phyloP scores from a whole-genome alignment of 169 alveolate genomes.

The Plasmodium knowlesi region DNA sequence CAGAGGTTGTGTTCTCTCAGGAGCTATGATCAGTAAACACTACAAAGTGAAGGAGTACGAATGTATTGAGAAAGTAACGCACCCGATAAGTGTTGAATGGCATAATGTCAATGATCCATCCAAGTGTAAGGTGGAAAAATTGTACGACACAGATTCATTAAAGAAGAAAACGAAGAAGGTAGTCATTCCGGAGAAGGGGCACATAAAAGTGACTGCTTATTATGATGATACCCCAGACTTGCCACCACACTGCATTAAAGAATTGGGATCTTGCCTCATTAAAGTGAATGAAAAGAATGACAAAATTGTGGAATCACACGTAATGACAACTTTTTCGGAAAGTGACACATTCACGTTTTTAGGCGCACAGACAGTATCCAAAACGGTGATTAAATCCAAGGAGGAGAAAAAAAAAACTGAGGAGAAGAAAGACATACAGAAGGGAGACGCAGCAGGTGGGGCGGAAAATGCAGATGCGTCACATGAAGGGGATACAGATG shows the following conservation, averaged over 20 bases:
- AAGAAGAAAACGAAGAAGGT: constrained; percentile 43
- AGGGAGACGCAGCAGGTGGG: not conserved
- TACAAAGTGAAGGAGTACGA: constrained; percentile 82
- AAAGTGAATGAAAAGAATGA: constrained; percentile 76
- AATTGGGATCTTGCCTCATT: constrained; percentile 80
- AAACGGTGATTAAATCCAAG: constrained; percentile 41
- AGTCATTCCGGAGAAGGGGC: constrained; percentile 67
- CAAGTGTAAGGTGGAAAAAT: constrained; percentile 10
- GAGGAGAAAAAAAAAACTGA: constrained; percentile 50
- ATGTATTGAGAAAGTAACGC: constrained; percentile 76
- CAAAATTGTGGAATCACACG: constrained; percentile 70
- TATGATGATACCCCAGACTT: constrained; percentile 70
- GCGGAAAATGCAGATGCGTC: not conserved
- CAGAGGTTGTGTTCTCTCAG: constrained; percentile 96
- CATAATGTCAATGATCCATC: constrained; percentile 35
- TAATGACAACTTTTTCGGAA: constrained; percentile 58
- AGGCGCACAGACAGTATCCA: constrained; percentile 49
- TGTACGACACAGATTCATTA: constrained; percentile 45
- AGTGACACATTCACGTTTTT: constrained; percentile 60
- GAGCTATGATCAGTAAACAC: constrained; percentile 82
- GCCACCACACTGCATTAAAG: constrained; percentile 72
- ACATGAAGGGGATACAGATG: not conserved
- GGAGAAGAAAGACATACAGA: constrained; percentile 9
- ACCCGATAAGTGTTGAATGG: constrained; percentile 77
- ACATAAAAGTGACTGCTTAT: constrained; percentile 74